Conservation (phyloP, 257 asterid species). For the Gardenia jasminoides region DNA sequence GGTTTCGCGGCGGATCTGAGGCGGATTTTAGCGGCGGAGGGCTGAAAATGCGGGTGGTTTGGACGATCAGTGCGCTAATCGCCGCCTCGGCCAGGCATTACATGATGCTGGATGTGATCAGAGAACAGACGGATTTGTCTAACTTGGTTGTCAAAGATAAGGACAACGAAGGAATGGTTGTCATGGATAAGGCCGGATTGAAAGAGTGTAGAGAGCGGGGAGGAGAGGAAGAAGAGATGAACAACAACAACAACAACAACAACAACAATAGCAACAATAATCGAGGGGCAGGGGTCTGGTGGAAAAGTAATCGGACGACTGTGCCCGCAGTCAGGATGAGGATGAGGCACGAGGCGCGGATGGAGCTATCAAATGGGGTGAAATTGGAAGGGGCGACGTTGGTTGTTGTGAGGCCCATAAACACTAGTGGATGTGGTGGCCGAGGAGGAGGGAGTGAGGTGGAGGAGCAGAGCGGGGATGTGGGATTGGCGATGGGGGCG, state of each 20-base stretch:
- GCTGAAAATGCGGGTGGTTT: slow-evolving; percentile 57
- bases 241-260: neutral
- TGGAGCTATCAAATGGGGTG: slow-evolving; percentile 46
- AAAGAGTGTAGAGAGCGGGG: slow-evolving; percentile 36
- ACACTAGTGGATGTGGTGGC: slow-evolving; percentile 16
- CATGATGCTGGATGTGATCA: slow-evolving; percentile 51
- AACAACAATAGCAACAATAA: neutral
- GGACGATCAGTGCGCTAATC: slow-evolving; percentile 65
- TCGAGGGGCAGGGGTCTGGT: slow-evolving; percentile 38
- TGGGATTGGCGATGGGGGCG: slow-evolving; percentile 44
- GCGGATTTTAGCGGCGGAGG: slow-evolving; percentile 38
- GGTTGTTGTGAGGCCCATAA: slow-evolving; percentile 52
- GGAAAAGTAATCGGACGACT: slow-evolving; percentile 53
- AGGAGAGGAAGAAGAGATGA: slow-evolving; percentile 31
- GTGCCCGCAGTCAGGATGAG: slow-evolving; percentile 66
- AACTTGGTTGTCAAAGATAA: slow-evolving; percentile 45
- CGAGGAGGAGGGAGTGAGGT: slow-evolving; percentile 26
- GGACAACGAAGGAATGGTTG: slow-evolving; percentile 50
- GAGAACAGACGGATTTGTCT: slow-evolving; percentile 43
- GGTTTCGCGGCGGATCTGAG: slow-evolving; percentile 34
- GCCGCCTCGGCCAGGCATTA: slow-evolving; percentile 66
- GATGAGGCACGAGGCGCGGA: slow-evolving; percentile 52
- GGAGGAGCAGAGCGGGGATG: slow-evolving; percentile 47
- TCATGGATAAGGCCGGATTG: slow-evolving; percentile 51
- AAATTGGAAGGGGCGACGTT: slow-evolving; percentile 57